Evolutionary conservation across 352 stramenopile genomes (phyloP).

Genomic region (Pythium brachiatum): DNA sequence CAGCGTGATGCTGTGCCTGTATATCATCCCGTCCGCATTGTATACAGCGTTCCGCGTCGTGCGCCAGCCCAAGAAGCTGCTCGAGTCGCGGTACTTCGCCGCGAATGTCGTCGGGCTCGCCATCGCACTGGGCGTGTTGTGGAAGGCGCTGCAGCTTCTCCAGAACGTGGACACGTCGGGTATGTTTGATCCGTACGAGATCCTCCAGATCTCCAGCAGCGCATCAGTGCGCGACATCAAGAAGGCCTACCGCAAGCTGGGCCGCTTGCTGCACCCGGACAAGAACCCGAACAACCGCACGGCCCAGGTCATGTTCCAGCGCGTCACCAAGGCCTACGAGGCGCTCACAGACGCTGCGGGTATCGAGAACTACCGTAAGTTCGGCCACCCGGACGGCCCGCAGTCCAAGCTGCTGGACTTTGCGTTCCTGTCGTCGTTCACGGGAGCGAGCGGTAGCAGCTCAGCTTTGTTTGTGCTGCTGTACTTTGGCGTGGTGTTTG

Average conservation of each 20-base stretch:
- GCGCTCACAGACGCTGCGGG: slow-evolving; percentile 66
- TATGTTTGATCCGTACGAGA: slow-evolving; percentile 86
- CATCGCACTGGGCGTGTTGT: slow-evolving; percentile 40
- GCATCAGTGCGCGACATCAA: slow-evolving; percentile 61
- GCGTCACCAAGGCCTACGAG: slow-evolving; percentile 85
- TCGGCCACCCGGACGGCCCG: slow-evolving; percentile 73
- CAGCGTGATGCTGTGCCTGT: slow-evolving; percentile 79
- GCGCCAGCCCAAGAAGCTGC: slow-evolving; percentile 42
- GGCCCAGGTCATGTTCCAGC: slow-evolving; percentile 47
- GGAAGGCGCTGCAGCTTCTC: slow-evolving; percentile 53
- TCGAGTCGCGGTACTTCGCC: slow-evolving; percentile 41
- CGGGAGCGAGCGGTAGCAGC: slow-evolving; percentile 32
- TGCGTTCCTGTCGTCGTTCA: slow-evolving; percentile 60
- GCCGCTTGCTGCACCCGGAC: slow-evolving; percentile 72
- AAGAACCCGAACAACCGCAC: slow-evolving; percentile 67
- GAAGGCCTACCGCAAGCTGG: slow-evolving; percentile 70
- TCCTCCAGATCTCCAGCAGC: slow-evolving; percentile 62
- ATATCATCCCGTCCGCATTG: slow-evolving; percentile 58
- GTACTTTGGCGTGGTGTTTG: slow-evolving; percentile 70
- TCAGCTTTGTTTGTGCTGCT: slow-evolving; percentile 63
- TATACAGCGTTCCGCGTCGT: slow-evolving; percentile 54
- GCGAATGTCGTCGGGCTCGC: slow-evolving; percentile 52
- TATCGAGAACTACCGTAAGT: slow-evolving; percentile 81
- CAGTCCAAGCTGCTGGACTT: slow-evolving; percentile 77
- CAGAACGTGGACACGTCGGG: slow-evolving; percentile 73